A percentile compares a stretch with the other conserved stretches of the same genome.
phyloP scores from a whole-genome alignment of 257 asterid genomes.

The Prunella vulgaris region DNA sequence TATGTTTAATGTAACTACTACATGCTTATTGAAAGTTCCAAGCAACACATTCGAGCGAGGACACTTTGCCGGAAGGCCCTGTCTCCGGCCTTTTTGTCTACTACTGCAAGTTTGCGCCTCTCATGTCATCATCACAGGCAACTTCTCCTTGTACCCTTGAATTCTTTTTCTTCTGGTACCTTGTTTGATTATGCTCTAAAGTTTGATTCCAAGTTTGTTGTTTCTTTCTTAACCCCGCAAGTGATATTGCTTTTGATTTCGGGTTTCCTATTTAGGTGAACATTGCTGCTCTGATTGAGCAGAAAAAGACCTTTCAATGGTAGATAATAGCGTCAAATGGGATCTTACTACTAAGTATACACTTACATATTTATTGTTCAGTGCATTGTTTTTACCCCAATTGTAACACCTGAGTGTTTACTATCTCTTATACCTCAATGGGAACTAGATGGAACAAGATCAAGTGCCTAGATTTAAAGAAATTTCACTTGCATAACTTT shows the following conservation, averaged over 20 bases:
- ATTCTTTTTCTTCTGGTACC: no score
- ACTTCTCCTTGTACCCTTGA: no score
- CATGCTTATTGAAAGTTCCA: no score
- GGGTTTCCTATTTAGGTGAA: not conserved
- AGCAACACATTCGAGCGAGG: no score
- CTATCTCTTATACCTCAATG: constrained; percentile 21
- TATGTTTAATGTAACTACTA: no score
- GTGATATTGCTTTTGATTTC: not conserved
- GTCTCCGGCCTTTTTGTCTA: no score
- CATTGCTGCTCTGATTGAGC: not conserved
- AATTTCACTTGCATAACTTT: constrained; percentile 65
- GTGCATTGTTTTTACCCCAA: not conserved
- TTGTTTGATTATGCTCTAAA: no score
- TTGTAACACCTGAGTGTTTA: not conserved
- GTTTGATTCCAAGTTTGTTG: no score
- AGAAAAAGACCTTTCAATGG: not conserved
- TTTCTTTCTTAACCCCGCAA: not conserved
- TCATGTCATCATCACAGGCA: no score
- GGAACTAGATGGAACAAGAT: constrained; percentile 57
- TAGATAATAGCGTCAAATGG: constrained; percentile 2
- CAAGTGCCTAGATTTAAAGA: constrained; percentile 83
- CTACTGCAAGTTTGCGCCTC: no score
- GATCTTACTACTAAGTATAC: not conserved
- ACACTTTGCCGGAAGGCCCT: no score
- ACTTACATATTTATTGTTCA: not conserved